Evolutionary conservation across 352 stramenopile species (phyloP), one percentile per base, ranked within the genome.

Genomic region (Phytophthora pini): DNA sequence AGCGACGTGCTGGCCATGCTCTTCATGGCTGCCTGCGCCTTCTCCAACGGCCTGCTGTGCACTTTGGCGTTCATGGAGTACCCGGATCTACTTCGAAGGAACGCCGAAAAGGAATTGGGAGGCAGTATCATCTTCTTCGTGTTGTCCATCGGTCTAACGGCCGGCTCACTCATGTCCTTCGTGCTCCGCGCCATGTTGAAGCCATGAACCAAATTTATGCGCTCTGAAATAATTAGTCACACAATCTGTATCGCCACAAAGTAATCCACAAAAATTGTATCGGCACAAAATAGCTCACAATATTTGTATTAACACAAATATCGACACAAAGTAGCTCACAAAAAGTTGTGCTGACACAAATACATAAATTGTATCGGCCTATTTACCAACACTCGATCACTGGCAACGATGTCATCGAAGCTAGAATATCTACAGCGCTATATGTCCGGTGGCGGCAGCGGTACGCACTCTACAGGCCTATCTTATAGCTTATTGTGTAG

Each of bases 81-180:
- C 63, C 80, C 87, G 22, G 58, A 75, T 32, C 38, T 85, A 26
- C 76, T 92, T 20, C 63, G 53, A 29, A 77, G 70, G 31, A 87
- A 77, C 58, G 70, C 69, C 32, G 87, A 90, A 45, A 94, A 94
- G 49, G 83, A 92, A 51, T 45, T 92, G 17, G 80, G 82, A 38
- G 82, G 87, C 38, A 90, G 80, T 27, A 68, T 93, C 68, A 92
- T 95, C 82, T 93, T 93, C 68, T 92, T 94, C 48, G 76, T 90
- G 48, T 68, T 95, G 15, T 92, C 83, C 4, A 61, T 91, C 7
- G 87, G 87, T 11, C 76, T 94, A 53, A 91, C 77, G 3, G 74
- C 70, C 7, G 87, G 87, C 40, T 89, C 84, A 41, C 72, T 95
- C 63, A 84, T 91, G 63, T 91, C 83, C 20, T 95, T 95, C 49